Percentiles rank a stretch among this genome's conserved stretches.
Conservation (phyloP, 2,329 filamentous ascomycete genomes). For the Microdochium trichocladiopsis region DNA sequence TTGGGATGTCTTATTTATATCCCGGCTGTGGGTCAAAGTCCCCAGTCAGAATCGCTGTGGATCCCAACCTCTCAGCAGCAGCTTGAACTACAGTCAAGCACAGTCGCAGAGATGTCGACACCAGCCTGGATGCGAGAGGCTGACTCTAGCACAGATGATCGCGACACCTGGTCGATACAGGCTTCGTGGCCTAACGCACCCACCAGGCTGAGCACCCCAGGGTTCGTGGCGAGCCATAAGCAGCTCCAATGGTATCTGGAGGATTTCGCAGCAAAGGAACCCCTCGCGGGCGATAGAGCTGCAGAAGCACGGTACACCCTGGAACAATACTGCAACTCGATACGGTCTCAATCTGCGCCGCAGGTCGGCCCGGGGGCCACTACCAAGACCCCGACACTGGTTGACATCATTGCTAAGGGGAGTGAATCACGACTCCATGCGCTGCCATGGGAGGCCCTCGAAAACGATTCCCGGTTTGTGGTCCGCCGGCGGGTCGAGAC, state of each 20-base stretch:
- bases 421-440: not conserved
- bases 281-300: not conserved
- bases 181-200: not conserved
- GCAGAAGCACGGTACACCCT: not conserved
- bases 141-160: not conserved
- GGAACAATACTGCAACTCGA: not conserved
- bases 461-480: not conserved
- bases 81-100: not conserved
- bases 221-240: not conserved
- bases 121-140: not conserved
- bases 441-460: not conserved
- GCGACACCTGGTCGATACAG: not conserved
- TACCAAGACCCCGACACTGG: not conserved
- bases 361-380: no score
- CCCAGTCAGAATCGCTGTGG: no score
- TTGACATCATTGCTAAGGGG: not conserved
- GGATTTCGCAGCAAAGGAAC: not conserved
- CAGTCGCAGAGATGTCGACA: not conserved
- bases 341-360: not conserved
- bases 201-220: not conserved
- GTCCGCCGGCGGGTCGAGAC: not conserved
- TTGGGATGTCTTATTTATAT: no score
- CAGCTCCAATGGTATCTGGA: not conserved
- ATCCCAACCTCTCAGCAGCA: not conserved
- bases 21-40: no score